Evolutionary conservation across 2,329 filamentous ascomycete genomes (phyloP).

Genomic region (Penicillium sp.): DNA sequence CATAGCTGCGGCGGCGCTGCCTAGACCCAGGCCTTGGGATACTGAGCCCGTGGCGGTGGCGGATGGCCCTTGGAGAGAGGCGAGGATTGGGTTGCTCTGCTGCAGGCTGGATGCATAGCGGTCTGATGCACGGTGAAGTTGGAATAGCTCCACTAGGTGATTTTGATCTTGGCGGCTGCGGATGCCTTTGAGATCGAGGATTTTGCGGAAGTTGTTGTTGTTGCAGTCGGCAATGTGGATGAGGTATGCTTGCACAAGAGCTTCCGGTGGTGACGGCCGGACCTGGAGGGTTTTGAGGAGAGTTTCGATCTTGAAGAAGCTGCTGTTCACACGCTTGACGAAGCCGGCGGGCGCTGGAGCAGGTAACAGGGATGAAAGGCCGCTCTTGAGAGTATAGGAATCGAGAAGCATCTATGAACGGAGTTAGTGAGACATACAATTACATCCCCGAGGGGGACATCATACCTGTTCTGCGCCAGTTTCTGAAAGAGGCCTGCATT

Average conservation of each 20-base stretch:
- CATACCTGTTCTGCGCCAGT: conserved; percentile 85
- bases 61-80: conserved; percentile 54
- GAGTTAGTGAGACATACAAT: neutral
- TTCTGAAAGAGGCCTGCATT: conserved; percentile 87
- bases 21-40: conserved; percentile 50
- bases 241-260: conserved; percentile 92
- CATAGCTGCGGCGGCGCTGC: conserved; percentile 45
- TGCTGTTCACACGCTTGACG: conserved; percentile 79
- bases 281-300: conserved; percentile 97
- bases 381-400: conserved; percentile 68
- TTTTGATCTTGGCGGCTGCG: conserved; percentile 74
- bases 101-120: conserved; percentile 67
- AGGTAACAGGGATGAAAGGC: conserved; percentile 50
- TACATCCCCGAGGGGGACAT: neutral
- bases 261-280: conserved; percentile 84
- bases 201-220: conserved; percentile 92
- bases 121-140: conserved; percentile 71
- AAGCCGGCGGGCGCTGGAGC: conserved; percentile 66
- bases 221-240: conserved; percentile 94
- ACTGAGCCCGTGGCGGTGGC: conserved; percentile 40
- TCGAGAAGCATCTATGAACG: conserved; percentile 80
- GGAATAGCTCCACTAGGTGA: conserved; percentile 84
- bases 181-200: conserved; percentile 93
- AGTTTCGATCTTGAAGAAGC: conserved; percentile 83
- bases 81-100: conserved; percentile 68